Evolutionary conservation across 352 stramenopile genomes (phyloP).

Genomic region (Globisporangium barbulae): DNA sequence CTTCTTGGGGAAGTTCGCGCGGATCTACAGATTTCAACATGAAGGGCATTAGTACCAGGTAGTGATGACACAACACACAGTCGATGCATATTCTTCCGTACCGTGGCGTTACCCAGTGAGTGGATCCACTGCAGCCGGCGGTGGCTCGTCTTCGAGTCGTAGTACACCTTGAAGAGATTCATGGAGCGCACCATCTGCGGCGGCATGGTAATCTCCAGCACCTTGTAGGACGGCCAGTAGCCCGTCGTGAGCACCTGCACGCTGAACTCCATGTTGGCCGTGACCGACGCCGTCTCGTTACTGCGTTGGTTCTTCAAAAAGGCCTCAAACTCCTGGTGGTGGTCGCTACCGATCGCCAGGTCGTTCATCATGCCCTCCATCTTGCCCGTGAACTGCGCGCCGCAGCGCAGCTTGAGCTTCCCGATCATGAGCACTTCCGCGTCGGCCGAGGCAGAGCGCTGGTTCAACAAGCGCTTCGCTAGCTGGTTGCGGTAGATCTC

Average conservation of each 20-base stretch:
- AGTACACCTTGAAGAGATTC: conserved; percentile 96
- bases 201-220: conserved; percentile 94
- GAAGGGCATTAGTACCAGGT: background rate
- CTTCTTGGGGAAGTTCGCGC: conserved; percentile 80
- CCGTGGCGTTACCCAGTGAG: conserved; percentile 95
- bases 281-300: conserved; percentile 38
- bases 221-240: conserved; percentile 98
- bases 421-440: conserved; percentile 99
- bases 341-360: conserved; percentile 95
- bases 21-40: conserved; percentile 29
- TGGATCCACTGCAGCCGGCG: conserved; percentile 96
- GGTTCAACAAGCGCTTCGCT: conserved; percentile 97
- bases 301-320: conserved; percentile 88
- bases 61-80: background rate
- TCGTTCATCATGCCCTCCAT: conserved; percentile 99
- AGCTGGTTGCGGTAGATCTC: conserved; percentile 99
- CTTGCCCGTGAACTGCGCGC: conserved; percentile 98
- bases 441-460: conserved; percentile 97
- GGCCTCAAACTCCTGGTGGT: conserved; percentile 95
- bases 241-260: conserved; percentile 98
- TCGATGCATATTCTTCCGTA: conserved; percentile 26
- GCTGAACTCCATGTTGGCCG: conserved; percentile 90
- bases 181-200: conserved; percentile 93
- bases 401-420: conserved; percentile 98
- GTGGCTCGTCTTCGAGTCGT: conserved; percentile 92